Conservation (phyloP, 495 filamentous ascomycete species). For the Achaetomiella virescens region DNA sequence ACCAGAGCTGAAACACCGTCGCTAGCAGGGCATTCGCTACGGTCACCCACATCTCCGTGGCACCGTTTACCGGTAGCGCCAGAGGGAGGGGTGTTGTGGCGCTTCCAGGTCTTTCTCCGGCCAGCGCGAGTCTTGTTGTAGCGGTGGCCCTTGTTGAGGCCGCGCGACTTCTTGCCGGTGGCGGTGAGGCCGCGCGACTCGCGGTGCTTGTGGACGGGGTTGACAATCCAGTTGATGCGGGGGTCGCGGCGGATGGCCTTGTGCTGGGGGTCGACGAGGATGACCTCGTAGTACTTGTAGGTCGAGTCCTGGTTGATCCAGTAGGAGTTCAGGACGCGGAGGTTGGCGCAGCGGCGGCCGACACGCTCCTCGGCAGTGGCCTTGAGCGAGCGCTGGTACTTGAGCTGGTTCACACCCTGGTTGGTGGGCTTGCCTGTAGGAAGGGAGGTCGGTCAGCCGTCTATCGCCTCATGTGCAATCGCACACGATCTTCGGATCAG, state of each 20-base stretch:
- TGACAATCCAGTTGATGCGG: conserved; percentile 99
- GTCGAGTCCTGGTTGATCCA: conserved; percentile 99
- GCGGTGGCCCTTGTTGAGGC: conserved; percentile 95
- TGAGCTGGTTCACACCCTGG: conserved; percentile 99
- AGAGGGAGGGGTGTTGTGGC: conserved; percentile 94
- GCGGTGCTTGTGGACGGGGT: conserved; percentile 99
- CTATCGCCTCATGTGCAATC: neutral
- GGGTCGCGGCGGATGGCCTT: conserved; percentile 98
- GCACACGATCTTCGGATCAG: neutral
- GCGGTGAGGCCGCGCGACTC: conserved; percentile 93
- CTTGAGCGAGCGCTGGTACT: conserved; percentile 98
- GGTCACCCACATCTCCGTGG: conserved; percentile 5
- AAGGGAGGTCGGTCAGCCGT: conserved; percentile 15
- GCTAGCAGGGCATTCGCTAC: conserved; percentile 3
- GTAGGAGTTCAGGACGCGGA: conserved; percentile 99
- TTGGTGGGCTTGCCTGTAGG: conserved; percentile 93
- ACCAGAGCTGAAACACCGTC: conserved; percentile 22
- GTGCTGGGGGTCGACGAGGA: conserved; percentile 99
- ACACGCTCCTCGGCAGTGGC: conserved; percentile 99
- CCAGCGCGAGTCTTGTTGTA: conserved; percentile 97
- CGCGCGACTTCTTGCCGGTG: conserved; percentile 98
- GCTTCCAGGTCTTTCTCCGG: conserved; percentile 98
- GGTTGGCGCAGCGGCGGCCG: conserved; percentile 94
- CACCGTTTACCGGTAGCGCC: conserved; percentile 66
- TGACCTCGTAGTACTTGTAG: conserved; percentile 99